Evolutionary conservation across 2,329 filamentous ascomycete species (phyloP), one percentile per base, ranked within the genome.

Genomic region (Geosmithia putterillii): DNA sequence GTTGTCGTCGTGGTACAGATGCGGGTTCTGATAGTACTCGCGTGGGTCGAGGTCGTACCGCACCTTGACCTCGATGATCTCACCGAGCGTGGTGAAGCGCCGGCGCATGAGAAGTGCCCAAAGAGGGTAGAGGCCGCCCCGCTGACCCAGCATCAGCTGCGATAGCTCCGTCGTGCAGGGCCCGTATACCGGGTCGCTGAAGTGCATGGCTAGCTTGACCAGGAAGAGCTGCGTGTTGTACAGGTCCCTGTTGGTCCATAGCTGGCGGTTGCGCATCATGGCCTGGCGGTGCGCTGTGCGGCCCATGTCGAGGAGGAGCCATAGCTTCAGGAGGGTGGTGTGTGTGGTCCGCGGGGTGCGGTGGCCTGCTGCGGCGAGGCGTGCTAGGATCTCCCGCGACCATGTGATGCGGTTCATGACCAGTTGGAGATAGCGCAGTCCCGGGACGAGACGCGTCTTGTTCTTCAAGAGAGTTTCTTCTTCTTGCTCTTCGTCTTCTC

Each of bases 221-320:
- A 86, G 65, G 63, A 90, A 80, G 46, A 81, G 59, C 38, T 79
- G 74, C 3, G 74, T 68, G 42, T 74, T 67, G 54, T 76, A 73
- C 9, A 92, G 57, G 53, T 86, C 77, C 4, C 56, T 46, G 45
- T 81, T 64, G 9, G 69, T 63, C 70, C 83, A 83, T 40, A 80
- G 65, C 0, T 53, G 50, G 9, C 43, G 42, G 55, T 76, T 76
- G 23, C 64, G 65, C 5, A 86, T 57, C 6, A 81, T 62, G 2
- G 63, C 64, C 6, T 69, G 59, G 1, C 86, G 76, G 14, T 71
- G 63, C 1, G 49, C 52, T 41, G 70, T 81, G 14, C 75, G 77
- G 1, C 74, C 63, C 4, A 81, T 63, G 52, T 88, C 83, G 66
- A 87, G 77, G 28, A 85, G 54, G 42, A 83, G 70, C 86, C 86